These are phyloP conservation scores for Colletotrichum spinosum DNA, from an alignment of 2,329 filamentous ascomycete genomes.

Conservation along the genomic window DNA sequence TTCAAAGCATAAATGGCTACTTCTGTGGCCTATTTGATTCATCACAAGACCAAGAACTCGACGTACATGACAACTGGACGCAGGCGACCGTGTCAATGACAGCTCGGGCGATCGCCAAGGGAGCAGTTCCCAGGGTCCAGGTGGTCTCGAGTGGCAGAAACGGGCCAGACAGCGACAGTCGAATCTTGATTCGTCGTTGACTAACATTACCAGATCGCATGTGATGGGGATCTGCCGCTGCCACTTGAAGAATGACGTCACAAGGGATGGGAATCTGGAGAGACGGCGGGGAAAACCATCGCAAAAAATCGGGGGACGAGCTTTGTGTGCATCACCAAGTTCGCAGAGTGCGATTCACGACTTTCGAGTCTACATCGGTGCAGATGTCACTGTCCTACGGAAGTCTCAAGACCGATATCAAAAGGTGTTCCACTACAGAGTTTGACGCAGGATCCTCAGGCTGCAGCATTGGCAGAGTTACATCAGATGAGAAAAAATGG, in stretches of 20 bases:
- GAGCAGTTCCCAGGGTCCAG: not conserved
- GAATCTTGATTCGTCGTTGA: slow-evolving; percentile 7
- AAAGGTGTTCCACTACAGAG: not conserved
- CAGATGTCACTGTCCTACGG: not conserved
- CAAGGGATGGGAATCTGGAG: not conserved
- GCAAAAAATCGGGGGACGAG: not conserved
- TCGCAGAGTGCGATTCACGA: too few relatives aligned
- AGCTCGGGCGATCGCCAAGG: too few relatives aligned
- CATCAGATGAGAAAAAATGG: not conserved
- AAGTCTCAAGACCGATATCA: not conserved
- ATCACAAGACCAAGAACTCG: too few relatives aligned
- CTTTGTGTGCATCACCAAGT: too few relatives aligned
- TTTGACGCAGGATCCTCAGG: not conserved
- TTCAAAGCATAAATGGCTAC: too few relatives aligned
- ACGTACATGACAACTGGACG: too few relatives aligned
- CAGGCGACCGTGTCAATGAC: too few relatives aligned
- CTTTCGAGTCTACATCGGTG: too few relatives aligned
- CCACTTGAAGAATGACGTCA: slow-evolving; percentile 17
- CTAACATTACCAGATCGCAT: not conserved
- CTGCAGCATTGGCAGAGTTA: slow-evolving; percentile 14
- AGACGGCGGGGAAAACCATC: not conserved
- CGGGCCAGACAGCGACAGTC: slow-evolving; percentile 1
- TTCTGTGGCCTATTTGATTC: too few relatives aligned
- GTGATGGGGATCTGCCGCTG: slow-evolving; percentile 11
- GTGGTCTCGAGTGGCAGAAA: slow-evolving; percentile 21